Conservation (phyloP, 1,139 yeast species). For the Tardiomyces digboiensis region DNA sequence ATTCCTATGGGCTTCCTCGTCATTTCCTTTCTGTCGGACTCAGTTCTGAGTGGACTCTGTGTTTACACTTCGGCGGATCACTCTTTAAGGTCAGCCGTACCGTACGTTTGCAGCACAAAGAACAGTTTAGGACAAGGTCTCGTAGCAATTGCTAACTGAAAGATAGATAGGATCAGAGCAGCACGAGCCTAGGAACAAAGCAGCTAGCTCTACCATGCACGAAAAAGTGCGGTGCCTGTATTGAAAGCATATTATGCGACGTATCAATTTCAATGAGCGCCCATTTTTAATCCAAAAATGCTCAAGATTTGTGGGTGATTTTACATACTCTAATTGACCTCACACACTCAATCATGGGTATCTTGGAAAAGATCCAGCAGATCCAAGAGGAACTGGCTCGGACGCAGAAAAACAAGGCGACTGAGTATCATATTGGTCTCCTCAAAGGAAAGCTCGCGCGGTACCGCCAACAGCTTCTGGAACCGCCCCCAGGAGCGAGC, state of each 20-base stretch:
- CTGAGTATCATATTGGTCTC: slow-evolving; percentile 92
- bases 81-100: too few relatives aligned
- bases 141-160: too few relatives aligned
- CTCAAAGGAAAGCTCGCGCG: slow-evolving; percentile 94
- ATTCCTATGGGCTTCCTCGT: slow-evolving; percentile 11
- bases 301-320: slow-evolving; percentile 27
- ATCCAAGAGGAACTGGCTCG: slow-evolving; percentile 92
- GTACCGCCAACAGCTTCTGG: slow-evolving; percentile 82
- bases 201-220: not conserved
- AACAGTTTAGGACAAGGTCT: too few relatives aligned
- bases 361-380: slow-evolving; percentile 67
- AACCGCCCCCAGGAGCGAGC: slow-evolving; percentile 72
- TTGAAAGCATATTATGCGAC: slow-evolving; percentile 49
- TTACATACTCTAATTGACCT: too few relatives aligned
- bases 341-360: not conserved
- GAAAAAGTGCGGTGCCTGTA: slow-evolving; percentile 26
- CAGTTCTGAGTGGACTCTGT: too few relatives aligned
- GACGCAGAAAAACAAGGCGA: slow-evolving; percentile 96
- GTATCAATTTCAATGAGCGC: slow-evolving; percentile 37
- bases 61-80: too few relatives aligned
- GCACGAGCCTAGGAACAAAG: too few relatives aligned
- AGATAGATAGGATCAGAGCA: too few relatives aligned
- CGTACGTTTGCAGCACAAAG: too few relatives aligned
- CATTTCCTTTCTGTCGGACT: too few relatives aligned
- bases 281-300: slow-evolving; percentile 45